These are phyloP conservation scores for Lumnitzera racemosa DNA, from an alignment of 345 rosid species.

Conservation along the genomic window DNA sequence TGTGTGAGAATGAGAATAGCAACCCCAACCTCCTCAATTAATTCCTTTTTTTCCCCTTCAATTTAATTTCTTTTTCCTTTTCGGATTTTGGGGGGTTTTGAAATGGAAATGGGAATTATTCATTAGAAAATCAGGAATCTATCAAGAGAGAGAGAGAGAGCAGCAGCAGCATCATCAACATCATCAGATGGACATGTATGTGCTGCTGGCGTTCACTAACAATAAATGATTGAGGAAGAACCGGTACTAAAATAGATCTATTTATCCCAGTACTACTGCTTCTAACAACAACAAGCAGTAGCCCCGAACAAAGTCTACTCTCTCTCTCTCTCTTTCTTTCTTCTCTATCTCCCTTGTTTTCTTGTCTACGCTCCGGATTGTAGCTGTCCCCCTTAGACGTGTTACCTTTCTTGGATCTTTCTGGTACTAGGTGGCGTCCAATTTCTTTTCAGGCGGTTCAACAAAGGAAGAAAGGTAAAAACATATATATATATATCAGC, in stretches of 20 bases:
- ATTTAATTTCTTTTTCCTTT: neutral
- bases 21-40: slow-evolving; percentile 27
- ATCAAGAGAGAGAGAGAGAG: slow-evolving; percentile 17
- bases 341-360: slow-evolving; percentile 20
- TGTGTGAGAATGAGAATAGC: slow-evolving; percentile 18
- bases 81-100: neutral
- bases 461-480: no score
- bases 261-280: neutral
- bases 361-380: slow-evolving; percentile 40
- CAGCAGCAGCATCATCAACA: slow-evolving; percentile 7
- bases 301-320: slow-evolving; percentile 6
- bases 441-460: neutral
- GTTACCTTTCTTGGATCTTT: slow-evolving; percentile 26
- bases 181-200: neutral
- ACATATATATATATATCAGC: no score
- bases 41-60: slow-evolving; percentile 2
- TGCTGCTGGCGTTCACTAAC: slow-evolving; percentile 2
- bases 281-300: slow-evolving; percentile 5
- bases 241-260: neutral
- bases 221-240: slow-evolving; percentile 16
- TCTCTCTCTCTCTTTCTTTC: slow-evolving; percentile 1
- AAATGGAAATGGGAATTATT: neutral
- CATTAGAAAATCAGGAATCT: neutral
- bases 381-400: slow-evolving; percentile 39
- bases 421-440: slow-evolving; percentile 1